A percentile compares a stretch with the other conserved stretches of the same genome.
Evolutionary conservation across 441 rosid species (phyloP).

Genomic region (Erodium texanum): DNA sequence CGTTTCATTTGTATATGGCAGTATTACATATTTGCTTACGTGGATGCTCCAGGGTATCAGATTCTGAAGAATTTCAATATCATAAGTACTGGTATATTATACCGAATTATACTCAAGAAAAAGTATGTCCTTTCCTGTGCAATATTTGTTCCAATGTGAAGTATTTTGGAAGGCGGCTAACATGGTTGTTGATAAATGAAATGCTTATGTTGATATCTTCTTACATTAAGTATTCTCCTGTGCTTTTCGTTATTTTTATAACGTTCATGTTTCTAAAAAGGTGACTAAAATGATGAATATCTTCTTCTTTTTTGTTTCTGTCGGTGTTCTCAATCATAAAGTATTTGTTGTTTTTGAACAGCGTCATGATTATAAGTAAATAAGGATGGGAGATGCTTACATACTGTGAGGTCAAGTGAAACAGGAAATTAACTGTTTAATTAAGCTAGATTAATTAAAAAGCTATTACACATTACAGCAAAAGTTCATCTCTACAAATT

Average conservation of each 20-base stretch:
- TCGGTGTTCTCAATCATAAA: neutral
- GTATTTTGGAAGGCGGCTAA: neutral
- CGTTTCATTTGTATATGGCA: slow-evolving; percentile 30
- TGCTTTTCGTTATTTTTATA: slow-evolving; percentile 1
- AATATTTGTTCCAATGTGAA: too few species aligned
- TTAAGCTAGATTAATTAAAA: neutral
- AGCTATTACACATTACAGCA: neutral
- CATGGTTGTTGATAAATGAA: neutral
- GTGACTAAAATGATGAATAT: neutral
- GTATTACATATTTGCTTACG: slow-evolving; percentile 96
- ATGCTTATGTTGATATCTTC: neutral
- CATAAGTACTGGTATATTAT: slow-evolving; percentile 83
- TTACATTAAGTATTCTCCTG: neutral
- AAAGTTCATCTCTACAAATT: neutral
- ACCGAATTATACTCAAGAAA: slow-evolving; percentile 80
- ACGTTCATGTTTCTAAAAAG: neutral
- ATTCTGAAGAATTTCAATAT: slow-evolving; percentile 92
- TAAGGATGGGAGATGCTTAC: neutral
- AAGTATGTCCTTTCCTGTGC: slow-evolving; percentile 38
- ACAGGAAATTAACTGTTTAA: neutral
- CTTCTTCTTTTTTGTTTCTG: neutral
- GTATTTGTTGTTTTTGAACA: neutral
- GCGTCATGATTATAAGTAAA: neutral
- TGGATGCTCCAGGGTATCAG: slow-evolving; percentile 94
- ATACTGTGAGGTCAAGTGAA: neutral